Evolutionary conservation across 2,329 filamentous ascomycete species (phyloP).

Genomic region (Colletotrichum sp.): DNA sequence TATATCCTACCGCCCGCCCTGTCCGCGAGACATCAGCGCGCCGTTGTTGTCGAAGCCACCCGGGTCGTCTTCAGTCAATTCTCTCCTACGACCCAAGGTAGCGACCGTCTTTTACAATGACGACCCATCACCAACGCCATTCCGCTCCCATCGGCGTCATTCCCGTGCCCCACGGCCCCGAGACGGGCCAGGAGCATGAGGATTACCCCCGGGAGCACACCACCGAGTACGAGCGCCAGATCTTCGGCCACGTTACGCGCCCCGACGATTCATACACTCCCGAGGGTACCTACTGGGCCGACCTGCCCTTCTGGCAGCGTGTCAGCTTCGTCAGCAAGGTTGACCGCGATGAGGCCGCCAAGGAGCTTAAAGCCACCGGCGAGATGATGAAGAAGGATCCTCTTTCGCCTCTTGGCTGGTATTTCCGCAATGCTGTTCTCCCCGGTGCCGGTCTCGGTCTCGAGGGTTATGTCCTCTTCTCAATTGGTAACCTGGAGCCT

Average conservation of each 20-base stretch:
- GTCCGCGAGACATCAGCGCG: neutral
- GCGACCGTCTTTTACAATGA: constrained; percentile 2
- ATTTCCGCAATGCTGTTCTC: constrained; percentile 89
- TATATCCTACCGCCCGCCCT: neutral
- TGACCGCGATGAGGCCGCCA: constrained; percentile 71
- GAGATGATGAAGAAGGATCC: constrained; percentile 87
- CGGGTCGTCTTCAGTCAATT: neutral
- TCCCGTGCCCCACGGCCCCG: constrained; percentile 59
- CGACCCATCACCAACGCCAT: constrained; percentile 40
- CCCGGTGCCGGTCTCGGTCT: constrained; percentile 91
- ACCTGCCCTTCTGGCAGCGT: constrained; percentile 74
- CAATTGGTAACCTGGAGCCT: constrained; percentile 89
- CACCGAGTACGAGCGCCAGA: constrained; percentile 57
- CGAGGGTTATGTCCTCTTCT: constrained; percentile 96
- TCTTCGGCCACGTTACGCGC: constrained; percentile 81
- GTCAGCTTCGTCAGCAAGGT: constrained; percentile 77
- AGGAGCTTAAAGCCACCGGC: constrained; percentile 73
- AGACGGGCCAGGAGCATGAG: constrained; percentile 53
- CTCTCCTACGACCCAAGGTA: neutral
- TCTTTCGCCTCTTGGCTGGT: constrained; percentile 82
- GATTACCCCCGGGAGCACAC: constrained; percentile 49
- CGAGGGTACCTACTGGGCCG: constrained; percentile 91
- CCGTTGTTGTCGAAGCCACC: neutral
- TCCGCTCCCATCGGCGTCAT: constrained; percentile 55
- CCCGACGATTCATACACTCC: constrained; percentile 87